Conservation (phyloP, 2,329 filamentous ascomycete species). For the Hymenoscyphus fructigenus region DNA sequence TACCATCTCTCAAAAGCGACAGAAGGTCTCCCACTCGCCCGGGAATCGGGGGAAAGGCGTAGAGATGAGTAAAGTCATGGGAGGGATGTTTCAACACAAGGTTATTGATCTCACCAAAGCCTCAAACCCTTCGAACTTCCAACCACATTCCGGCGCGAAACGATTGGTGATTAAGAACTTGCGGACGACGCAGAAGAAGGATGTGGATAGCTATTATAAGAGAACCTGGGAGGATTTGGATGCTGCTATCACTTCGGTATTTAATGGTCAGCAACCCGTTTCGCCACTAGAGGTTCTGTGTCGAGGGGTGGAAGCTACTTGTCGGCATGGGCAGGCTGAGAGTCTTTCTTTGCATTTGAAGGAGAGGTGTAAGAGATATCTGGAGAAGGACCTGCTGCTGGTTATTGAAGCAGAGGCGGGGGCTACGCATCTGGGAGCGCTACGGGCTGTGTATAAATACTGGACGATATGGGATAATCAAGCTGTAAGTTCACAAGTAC, state of each 20-base stretch:
- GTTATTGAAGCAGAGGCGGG: conserved; percentile 51
- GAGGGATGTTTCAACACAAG: conserved; percentile 18
- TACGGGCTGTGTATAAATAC: conserved; percentile 53
- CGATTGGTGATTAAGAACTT: conserved; percentile 95
- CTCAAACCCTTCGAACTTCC: conserved; percentile 49
- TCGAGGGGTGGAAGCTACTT: conserved; percentile 87
- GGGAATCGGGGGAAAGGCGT: neutral
- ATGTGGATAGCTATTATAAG: conserved; percentile 75
- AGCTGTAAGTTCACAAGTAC: conserved; percentile 53
- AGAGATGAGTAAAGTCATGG: conserved; percentile 29
- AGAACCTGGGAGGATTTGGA: conserved; percentile 74
- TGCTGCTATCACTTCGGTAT: conserved; percentile 70
- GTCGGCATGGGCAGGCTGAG: conserved; percentile 71
- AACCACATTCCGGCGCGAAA: conserved; percentile 74
- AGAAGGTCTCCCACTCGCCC: conserved; percentile 64
- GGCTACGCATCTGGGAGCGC: conserved; percentile 58
- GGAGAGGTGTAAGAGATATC: conserved; percentile 64
- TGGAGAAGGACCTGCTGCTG: conserved; percentile 60
- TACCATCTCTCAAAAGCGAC: conserved; percentile 57
- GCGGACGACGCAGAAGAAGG: conserved; percentile 55
- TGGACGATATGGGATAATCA: conserved; percentile 82
- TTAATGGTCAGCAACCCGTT: conserved; percentile 61
- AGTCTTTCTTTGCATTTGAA: conserved; percentile 67
- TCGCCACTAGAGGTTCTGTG: conserved; percentile 87
- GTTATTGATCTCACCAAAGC: conserved; percentile 28